Evolutionary conservation across 768 basidiomycete genomes (phyloP).

Genomic region (Tubosaeta sp.): DNA sequence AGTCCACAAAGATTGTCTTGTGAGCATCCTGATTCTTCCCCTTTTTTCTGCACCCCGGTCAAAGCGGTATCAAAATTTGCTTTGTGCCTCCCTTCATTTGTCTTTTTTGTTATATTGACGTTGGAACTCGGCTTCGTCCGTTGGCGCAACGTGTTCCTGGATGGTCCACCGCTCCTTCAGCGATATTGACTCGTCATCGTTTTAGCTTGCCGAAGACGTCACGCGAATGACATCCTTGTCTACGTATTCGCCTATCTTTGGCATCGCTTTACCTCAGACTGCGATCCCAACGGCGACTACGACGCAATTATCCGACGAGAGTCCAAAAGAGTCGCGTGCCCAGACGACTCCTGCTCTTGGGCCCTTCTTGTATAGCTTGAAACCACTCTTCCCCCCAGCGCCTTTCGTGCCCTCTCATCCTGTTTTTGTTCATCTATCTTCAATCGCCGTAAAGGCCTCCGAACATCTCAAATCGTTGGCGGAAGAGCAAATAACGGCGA

Average conservation of each 20-base stretch:
- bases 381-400: conserved; percentile 65
- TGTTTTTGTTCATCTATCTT: conserved; percentile 61
- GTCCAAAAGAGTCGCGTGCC: conserved; percentile 24
- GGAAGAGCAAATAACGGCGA: conserved; percentile 52
- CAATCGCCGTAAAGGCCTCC: conserved; percentile 53
- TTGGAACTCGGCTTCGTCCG: conserved; percentile 7
- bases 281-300: conserved; percentile 20
- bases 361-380: conserved; percentile 48
- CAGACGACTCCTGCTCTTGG: conserved; percentile 20
- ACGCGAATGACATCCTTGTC: conserved; percentile 33
- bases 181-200: conserved; percentile 15
- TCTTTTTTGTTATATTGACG: conserved; percentile 1
- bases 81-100: background rate
- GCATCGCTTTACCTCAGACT: conserved; percentile 38
- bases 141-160: conserved; percentile 6
- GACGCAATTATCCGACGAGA: conserved; percentile 23
- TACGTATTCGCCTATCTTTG: conserved; percentile 44
- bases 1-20: conserved; percentile 59
- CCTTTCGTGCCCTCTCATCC: conserved; percentile 76
- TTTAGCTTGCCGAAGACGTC: conserved; percentile 26
- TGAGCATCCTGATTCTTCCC: conserved; percentile 38
- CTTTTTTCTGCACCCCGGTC: background rate
- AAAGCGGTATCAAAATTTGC: background rate
- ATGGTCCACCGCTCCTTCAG: background rate
- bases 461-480: conserved; percentile 50